Evolutionary conservation across 176 grass and related monocot genomes (phyloP), one percentile per base, ranked within the genome.

Genomic region (Triticum timopheevii): DNA sequence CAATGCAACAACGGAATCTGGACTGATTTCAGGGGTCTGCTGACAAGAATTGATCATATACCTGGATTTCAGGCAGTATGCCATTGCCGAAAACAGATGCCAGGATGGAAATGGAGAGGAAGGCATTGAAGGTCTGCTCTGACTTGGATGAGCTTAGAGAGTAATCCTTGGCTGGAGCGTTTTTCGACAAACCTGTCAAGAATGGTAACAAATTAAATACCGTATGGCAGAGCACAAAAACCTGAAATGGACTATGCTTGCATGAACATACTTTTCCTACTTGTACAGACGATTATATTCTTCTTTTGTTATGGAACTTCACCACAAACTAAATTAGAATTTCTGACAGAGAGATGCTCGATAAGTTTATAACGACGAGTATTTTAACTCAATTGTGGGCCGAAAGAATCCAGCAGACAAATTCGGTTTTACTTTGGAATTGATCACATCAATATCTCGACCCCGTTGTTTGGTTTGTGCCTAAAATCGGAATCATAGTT

Each of bases 61-160:
- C 96, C 89, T 98, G 96, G 47, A 98, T 98, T 91, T 98, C 96
- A 36, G 96, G 96, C 79, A 98, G 84, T 82, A 98, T 98, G 59
- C 96, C 96, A 10, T 98, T 98, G 30, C 96, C 96, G 50, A 94
- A 96, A 73, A 96, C 92, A 2, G 96, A 92, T 10, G 96, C 96
- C 47, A 98, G 88, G 81, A 98, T 98, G 61, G 93, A 94, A 81
- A 98, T 94, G 49, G 96, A 96, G 22, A 93, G 84, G 91, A 96
- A 98, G 69, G 86, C 90, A 82, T 96, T 81, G 16, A 94, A 91
- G 45, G 86, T 63, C 70, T 93, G 44, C 30, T 96, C 87, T 0
- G 91, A 89, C 38, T 86, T 96, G 8, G 93, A 96, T 15, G 92
- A 88, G 76, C 87, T 90, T 24, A 98, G 77, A 19, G 96, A 93